Conservation (phyloP, 768 basidiomycete species). For the Mycena vitilis region DNA sequence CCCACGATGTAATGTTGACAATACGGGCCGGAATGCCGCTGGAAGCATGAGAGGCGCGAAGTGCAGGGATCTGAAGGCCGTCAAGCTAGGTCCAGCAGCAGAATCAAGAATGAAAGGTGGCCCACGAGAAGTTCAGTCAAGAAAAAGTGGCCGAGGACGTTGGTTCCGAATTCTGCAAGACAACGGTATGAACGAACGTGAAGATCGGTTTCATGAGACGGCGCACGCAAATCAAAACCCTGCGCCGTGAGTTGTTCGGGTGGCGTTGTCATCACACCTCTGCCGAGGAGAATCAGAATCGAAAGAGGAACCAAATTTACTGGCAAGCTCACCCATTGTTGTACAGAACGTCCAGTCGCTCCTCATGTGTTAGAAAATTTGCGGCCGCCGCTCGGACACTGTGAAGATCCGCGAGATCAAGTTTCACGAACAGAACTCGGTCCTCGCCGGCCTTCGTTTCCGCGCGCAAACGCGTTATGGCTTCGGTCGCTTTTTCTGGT, state of each 20-base stretch:
- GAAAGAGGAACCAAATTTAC: neutral
- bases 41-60: neutral
- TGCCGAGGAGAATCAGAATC: neutral
- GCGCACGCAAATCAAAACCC: neutral
- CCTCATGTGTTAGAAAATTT: neutral
- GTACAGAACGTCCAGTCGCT: neutral
- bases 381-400: slow-evolving; percentile 1
- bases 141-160: neutral
- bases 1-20: neutral
- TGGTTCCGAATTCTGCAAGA: neutral
- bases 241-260: neutral
- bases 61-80: neutral
- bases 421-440: neutral
- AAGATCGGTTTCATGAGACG: neutral
- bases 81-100: neutral
- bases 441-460: slow-evolving; percentile 1
- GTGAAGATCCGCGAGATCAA: slow-evolving; percentile 10
- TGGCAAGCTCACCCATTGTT: neutral
- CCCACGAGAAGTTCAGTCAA: too few relatives aligned
- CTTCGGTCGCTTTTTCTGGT: neutral
- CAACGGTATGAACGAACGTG: neutral
- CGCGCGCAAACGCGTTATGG: neutral
- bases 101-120: neutral
- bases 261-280: neutral
- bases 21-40: neutral